Conservation (phyloP, 2,329 filamentous ascomycete genomes). For the Phyllosticta citriasiana region DNA sequence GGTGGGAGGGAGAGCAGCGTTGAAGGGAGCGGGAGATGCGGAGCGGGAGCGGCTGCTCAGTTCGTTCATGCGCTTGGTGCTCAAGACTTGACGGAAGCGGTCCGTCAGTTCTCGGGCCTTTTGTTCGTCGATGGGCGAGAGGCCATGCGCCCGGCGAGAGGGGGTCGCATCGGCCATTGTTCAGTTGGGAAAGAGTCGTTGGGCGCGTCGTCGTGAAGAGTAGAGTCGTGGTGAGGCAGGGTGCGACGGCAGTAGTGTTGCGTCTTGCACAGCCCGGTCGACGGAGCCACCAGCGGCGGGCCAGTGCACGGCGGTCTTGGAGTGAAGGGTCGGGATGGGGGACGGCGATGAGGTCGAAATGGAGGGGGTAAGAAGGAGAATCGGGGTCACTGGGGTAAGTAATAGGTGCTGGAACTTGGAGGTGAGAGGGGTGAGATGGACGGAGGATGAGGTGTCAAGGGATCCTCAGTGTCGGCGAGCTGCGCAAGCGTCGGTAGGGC, state of each 20-base stretch:
- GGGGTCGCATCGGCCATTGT: constrained; percentile 16
- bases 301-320: constrained; percentile 7
- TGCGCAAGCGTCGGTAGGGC: neutral
- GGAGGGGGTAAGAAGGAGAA: constrained; percentile 1
- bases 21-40: constrained; percentile 41
- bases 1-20: constrained; percentile 20
- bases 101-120: constrained; percentile 71
- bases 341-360: constrained; percentile 5
- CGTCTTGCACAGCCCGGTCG: constrained; percentile 8
- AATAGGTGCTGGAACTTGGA: constrained; percentile 3
- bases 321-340: neutral
- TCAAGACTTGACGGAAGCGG: constrained; percentile 78
- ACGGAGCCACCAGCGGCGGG: constrained; percentile 9
- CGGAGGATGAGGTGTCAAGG: constrained; percentile 11
- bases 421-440: constrained; percentile 1
- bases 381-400: constrained; percentile 2
- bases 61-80: constrained; percentile 78
- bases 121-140: constrained; percentile 40
- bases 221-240: constrained; percentile 8
- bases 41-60: constrained; percentile 53
- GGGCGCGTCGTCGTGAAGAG: neutral
- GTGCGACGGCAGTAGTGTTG: constrained; percentile 8
- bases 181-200: neutral
- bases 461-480: neutral
- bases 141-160: constrained; percentile 14